phyloP scores from a whole-genome alignment of 768 basidiomycete genomes.

The Mycena pura region DNA sequence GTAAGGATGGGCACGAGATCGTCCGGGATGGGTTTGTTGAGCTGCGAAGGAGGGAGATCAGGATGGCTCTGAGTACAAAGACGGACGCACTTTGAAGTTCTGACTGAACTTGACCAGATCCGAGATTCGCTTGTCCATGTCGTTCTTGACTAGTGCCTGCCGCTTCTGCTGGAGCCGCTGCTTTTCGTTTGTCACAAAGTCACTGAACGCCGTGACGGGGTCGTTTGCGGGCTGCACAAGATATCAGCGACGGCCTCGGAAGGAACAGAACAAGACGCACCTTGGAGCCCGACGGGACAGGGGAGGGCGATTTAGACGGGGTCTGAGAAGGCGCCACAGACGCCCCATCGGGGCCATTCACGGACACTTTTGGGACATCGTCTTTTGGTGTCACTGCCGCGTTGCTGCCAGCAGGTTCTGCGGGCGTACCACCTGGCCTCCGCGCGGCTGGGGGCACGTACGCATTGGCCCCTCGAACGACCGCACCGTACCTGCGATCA shows the following conservation, averaged over 20 bases:
- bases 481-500: slow-evolving; percentile 82
- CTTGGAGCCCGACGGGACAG: slow-evolving; percentile 63
- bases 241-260: slow-evolving; percentile 5
- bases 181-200: slow-evolving; percentile 92
- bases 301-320: slow-evolving; percentile 67
- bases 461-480: slow-evolving; percentile 85
- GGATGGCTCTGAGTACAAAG: background rate
- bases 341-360: slow-evolving; percentile 82
- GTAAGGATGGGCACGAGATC: slow-evolving; percentile 92
- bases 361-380: slow-evolving; percentile 75
- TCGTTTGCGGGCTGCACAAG: slow-evolving; percentile 67
- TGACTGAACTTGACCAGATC: slow-evolving; percentile 93
- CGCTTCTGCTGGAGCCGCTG: slow-evolving; percentile 91
- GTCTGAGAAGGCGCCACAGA: slow-evolving; percentile 49
- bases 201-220: slow-evolving; percentile 84
- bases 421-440: slow-evolving; percentile 44
- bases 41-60: slow-evolving; percentile 47
- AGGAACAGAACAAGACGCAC: slow-evolving; percentile 40
- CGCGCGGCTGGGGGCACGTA: slow-evolving; percentile 96
- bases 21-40: slow-evolving; percentile 94
- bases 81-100: slow-evolving; percentile 83
- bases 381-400: slow-evolving; percentile 41
- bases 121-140: slow-evolving; percentile 94
- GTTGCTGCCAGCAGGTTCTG: slow-evolving; percentile 36
- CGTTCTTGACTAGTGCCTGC: slow-evolving; percentile 86